Percentiles rank a stretch among this genome's conserved stretches.
Evolutionary conservation across 495 filamentous ascomycete species (phyloP).

Genomic region (Penicillium flavigenum): DNA sequence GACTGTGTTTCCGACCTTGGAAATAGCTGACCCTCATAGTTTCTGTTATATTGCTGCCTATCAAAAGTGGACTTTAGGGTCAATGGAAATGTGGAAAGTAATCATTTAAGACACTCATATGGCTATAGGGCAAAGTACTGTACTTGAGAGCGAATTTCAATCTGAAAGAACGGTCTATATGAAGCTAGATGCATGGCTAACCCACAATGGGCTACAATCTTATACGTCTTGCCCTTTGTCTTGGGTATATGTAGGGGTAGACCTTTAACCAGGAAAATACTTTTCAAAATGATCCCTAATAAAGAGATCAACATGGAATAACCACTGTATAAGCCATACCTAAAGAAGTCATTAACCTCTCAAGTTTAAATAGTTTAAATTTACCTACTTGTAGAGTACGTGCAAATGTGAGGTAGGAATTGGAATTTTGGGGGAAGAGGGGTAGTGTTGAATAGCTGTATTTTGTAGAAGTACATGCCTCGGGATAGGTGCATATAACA

Average conservation of each 20-base stretch:
- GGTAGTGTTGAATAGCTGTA: neutral
- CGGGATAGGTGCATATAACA: conserved; percentile 1
- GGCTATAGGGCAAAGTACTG: neutral
- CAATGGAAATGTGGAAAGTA: neutral
- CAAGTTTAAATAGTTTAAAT: too few relatives aligned
- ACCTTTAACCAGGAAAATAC: neutral
- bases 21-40: too few relatives aligned
- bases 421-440: neutral
- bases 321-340: too few relatives aligned
- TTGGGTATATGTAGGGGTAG: neutral
- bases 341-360: too few relatives aligned
- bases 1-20: too few relatives aligned
- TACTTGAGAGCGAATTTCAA: neutral
- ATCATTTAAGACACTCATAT: neutral
- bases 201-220: neutral
- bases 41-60: neutral
- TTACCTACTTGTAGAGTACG: too few relatives aligned
- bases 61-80: neutral
- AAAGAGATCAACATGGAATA: neutral
- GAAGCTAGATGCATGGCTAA: neutral
- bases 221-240: neutral
- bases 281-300: neutral
- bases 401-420: neutral
- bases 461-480: conserved; percentile 3
- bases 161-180: neutral